Evolutionary conservation across 2,329 filamentous ascomycete species (phyloP).

Genomic region (Balansia obtecta): DNA sequence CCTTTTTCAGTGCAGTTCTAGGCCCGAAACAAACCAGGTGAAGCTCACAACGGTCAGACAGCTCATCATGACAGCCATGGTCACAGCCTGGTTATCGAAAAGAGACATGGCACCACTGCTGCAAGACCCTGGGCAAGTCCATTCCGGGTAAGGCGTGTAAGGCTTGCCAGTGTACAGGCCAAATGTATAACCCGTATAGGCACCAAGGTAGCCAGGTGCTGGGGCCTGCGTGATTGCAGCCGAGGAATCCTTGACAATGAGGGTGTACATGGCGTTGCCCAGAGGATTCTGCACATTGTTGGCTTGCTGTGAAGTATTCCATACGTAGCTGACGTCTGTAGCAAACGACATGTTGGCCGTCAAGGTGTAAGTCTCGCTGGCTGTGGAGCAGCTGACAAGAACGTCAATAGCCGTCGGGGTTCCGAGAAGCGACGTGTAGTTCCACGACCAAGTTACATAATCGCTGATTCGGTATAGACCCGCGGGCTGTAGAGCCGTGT

Average conservation of each 20-base stretch:
- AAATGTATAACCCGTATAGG: conserved; percentile 37
- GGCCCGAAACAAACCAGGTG: conserved; percentile 49
- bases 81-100: conserved; percentile 34
- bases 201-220: conserved; percentile 42
- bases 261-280: conserved; percentile 43
- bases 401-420: conserved; percentile 49
- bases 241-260: conserved; percentile 49
- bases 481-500: conserved; percentile 27
- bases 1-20: conserved; percentile 24
- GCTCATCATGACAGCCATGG: conserved; percentile 41
- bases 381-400: conserved; percentile 41
- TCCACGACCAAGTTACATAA: conserved; percentile 49
- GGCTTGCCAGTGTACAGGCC: conserved; percentile 42
- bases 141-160: conserved; percentile 40
- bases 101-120: conserved; percentile 38
- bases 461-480: conserved; percentile 49
- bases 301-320: conserved; percentile 44
- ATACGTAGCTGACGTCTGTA: conserved; percentile 38
- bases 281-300: conserved; percentile 33
- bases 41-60: conserved; percentile 46
- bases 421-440: conserved; percentile 48
- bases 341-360: conserved; percentile 50
- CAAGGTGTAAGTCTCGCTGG: conserved; percentile 44
- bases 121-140: conserved; percentile 45
- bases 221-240: conserved; percentile 35